phyloP scores from a whole-genome alignment of 768 basidiomycete genomes.

The Neoboletus brunneissimus region DNA sequence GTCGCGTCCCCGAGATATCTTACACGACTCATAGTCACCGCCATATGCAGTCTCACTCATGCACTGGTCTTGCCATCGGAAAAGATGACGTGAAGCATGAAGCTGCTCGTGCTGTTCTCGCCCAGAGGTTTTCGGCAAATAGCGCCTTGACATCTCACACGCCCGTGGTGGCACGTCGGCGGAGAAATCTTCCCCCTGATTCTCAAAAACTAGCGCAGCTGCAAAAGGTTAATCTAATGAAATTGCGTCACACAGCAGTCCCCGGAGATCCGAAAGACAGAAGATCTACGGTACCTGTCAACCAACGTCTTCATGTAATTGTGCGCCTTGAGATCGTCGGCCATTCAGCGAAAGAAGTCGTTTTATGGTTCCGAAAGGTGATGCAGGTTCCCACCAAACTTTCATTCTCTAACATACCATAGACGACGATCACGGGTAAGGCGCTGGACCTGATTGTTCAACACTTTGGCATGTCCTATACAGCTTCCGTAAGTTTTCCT shows the following conservation, averaged over 20 bases:
- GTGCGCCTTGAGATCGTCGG: constrained; percentile 32
- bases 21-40: constrained; percentile 52
- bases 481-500: constrained; percentile 12
- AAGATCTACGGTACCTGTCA: constrained; percentile 42
- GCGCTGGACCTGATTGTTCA: constrained; percentile 55
- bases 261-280: constrained; percentile 62
- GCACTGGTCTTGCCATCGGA: constrained; percentile 31
- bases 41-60: constrained; percentile 59
- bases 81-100: constrained; percentile 37
- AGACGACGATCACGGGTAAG: constrained; percentile 58
- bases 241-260: constrained; percentile 66
- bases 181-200: constrained; percentile 41
- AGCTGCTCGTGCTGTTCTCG: constrained; percentile 51
- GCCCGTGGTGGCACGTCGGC: constrained; percentile 27
- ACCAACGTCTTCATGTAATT: constrained; percentile 59
- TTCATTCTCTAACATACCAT: constrained; percentile 6
- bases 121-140: constrained; percentile 45
- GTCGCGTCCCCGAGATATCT: constrained; percentile 7
- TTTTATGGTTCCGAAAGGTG: constrained; percentile 77
- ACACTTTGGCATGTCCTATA: constrained; percentile 15
- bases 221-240: constrained; percentile 65
- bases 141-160: constrained; percentile 18
- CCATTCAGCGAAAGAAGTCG: constrained; percentile 36
- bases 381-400: neutral
- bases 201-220: constrained; percentile 53